Evolutionary conservation across 768 basidiomycete genomes (phyloP).

Genomic region (Amanita subjunquillea): DNA sequence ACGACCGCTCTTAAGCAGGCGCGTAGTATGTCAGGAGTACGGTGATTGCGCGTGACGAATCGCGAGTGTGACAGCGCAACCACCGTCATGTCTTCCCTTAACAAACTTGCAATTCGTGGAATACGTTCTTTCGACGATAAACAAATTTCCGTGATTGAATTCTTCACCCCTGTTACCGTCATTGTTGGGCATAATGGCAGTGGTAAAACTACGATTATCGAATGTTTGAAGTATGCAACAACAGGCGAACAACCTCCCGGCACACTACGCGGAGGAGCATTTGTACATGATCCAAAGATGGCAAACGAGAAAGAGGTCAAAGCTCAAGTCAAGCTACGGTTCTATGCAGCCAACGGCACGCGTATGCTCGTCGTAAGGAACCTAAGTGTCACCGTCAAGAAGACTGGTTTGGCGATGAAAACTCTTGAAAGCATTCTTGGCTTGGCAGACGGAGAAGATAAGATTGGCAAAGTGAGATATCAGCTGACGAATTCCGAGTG

Average conservation of each 20-base stretch:
- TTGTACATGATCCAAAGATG: constrained; percentile 98
- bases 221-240: constrained; percentile 98
- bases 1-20: too few species aligned
- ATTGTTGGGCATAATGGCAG: constrained; percentile 98
- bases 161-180: constrained; percentile 95
- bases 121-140: constrained; percentile 98
- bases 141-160: constrained; percentile 86
- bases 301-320: constrained; percentile 99
- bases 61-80: neutral
- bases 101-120: constrained; percentile 90
- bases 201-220: constrained; percentile 98
- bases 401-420: constrained; percentile 92
- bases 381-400: constrained; percentile 88
- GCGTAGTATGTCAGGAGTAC: too few species aligned
- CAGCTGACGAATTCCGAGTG: neutral
- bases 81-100: constrained; percentile 60
- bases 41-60: neutral
- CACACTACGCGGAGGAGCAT: constrained; percentile 88
- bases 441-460: constrained; percentile 58
- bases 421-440: constrained; percentile 89
- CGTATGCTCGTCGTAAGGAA: constrained; percentile 89
- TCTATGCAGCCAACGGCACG: constrained; percentile 80
- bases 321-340: constrained; percentile 93
- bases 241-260: constrained; percentile 98
- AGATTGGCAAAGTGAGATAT: constrained; percentile 58